Evolutionary conservation across 2,329 filamentous ascomycete genomes (phyloP), one percentile per base, ranked within the genome.

Genomic region (Aspergillus sclerotialis): DNA sequence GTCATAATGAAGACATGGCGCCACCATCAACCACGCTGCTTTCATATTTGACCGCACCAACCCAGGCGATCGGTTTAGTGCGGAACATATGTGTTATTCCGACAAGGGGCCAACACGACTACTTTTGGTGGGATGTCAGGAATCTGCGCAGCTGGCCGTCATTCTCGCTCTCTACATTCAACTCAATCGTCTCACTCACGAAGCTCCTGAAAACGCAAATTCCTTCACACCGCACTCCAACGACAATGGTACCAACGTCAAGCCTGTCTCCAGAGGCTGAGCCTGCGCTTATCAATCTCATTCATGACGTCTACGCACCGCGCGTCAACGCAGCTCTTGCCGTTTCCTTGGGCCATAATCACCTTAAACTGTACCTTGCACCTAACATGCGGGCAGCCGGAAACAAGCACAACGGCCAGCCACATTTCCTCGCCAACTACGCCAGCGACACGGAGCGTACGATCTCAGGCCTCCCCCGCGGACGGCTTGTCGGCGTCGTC

Each of bases 111-210:
- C 52, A 75, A 72, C 62, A 82, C 50, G 86, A 82, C 59, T 80
- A 94, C 67, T 94, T 90, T 62, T 96, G 90, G 90, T 95, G 87
- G 84, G 90, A 96, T 53, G 75, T 94, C 38, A 84, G 90, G 48
- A 90, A 93, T 57, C 71, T 95, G 46, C 79, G 85, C 43, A 75
- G 79, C 42, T 95, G 90, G 90, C 75, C 75, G 33, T 75, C 78
- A 48, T 95, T 95, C 73, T 85, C 77, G 45, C 68, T 84, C 8
- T 61, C 72, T 35, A 78, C 80, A 37, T 80, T 95, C 56, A 72
- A 82, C 46, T 69, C 76, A 5, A 78, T 94, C 29, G 83, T 82
- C 1, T 80, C 79, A 19, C 80, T 92, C 15, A 73, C 80, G 5
- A 70, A 76, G 14, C 76, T 94, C 14, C 77, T 95, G 38, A 78